Evolutionary conservation across 2,329 filamentous ascomycete genomes (phyloP).

Genomic region (Sclerotinia glacialis): DNA sequence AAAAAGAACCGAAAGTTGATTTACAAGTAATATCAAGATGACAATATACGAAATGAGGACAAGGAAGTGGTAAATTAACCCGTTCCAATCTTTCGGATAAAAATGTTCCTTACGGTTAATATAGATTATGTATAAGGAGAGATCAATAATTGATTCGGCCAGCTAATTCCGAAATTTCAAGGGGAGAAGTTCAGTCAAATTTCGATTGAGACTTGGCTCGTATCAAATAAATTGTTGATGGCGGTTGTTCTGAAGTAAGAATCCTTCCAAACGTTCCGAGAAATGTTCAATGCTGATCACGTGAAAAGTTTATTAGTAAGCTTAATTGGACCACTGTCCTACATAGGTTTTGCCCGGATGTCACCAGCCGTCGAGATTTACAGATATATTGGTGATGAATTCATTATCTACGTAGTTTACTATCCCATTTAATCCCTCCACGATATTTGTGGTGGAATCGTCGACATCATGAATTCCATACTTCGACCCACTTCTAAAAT

Average conservation of each 20-base stretch:
- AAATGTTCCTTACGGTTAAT: constrained; percentile 8
- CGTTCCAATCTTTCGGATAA: background rate
- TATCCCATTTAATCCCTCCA: background rate
- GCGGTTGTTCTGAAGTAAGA: background rate
- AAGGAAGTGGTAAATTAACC: constrained; percentile 8
- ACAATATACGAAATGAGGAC: constrained; percentile 17
- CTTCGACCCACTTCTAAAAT: constrained; percentile 12
- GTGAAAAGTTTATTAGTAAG: constrained; percentile 9
- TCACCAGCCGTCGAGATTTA: background rate
- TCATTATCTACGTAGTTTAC: background rate
- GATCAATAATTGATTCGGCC: constrained; percentile 14
- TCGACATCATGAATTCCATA: constrained; percentile 13
- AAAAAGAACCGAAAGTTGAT: constrained; percentile 2
- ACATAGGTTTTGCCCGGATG: background rate
- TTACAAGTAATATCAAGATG: constrained; percentile 19
- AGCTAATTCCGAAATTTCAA: background rate
- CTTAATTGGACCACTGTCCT: background rate
- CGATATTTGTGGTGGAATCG: background rate
- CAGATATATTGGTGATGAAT: background rate
- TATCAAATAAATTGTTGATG: constrained; percentile 28
- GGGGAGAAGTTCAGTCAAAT: background rate
- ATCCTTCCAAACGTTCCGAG: background rate
- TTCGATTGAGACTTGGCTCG: constrained; percentile 23
- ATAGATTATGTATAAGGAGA: constrained; percentile 24
- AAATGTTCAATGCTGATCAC: background rate